Evolutionary conservation across 495 filamentous ascomycete genomes (phyloP), one percentile per base, ranked within the genome.

Genomic region (Penicillium macrosclerotiorum): DNA sequence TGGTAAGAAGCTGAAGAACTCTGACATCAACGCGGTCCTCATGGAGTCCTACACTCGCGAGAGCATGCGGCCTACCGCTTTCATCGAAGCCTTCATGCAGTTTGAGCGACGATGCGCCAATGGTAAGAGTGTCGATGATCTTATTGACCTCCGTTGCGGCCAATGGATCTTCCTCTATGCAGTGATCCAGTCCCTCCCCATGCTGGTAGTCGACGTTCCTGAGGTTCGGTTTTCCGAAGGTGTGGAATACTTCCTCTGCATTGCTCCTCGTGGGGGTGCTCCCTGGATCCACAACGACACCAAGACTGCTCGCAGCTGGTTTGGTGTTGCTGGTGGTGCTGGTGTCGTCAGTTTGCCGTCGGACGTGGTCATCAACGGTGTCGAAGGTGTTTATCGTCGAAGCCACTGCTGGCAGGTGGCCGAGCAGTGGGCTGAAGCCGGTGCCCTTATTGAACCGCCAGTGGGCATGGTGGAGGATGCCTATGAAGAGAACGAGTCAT

Each of bases 161-260:
- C 81, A 91, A 58, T 98, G 94, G 94, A 78, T 98, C 31, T 95
- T 98, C 75, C 72, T 96, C 33, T 97, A 98, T 63, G 86, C 84
- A 18, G 81, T 95, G 11, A 74, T 97, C 9, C 91, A 98, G 65
- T 84, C 89, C 1, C 79, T 97, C 11, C 94, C 94, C 1, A 81
- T 96, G 75, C 73, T 96, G 4, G 86, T 94, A 1, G 79, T 94
- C 19, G 94, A 97, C 68, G 90, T 89, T 3, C 87, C 87, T 2
- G 86, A 81, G 8, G 65, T 95, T 30, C 77, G 78, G 45, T 92
- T 76, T 52, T 86, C 78, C 0, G 82, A 95, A 22, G 85, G 83
- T 3, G 90, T 95, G 8, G 94, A 96, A 63, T 95, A 97, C 69
- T 97, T 96, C 73, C 78, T 97, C n/a, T 97, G 91, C 67, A 81